A percentile compares a stretch with the other conserved stretches of the same genome.
phyloP scores from a whole-genome alignment of 345 rosid species.

The Mercurialis annua region DNA sequence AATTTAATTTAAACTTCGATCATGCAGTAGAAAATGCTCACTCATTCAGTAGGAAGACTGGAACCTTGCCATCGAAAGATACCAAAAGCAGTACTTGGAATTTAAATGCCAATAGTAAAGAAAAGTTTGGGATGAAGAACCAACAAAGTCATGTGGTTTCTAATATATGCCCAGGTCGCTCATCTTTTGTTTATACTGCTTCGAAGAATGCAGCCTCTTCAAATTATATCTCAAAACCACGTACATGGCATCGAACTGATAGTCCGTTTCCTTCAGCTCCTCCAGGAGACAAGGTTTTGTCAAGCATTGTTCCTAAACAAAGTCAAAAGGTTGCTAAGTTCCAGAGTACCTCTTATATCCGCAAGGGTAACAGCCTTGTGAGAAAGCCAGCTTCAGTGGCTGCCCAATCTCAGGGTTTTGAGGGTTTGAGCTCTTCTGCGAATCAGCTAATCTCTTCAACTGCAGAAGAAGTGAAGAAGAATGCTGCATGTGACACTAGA shows the following conservation, averaged over 20 bases:
- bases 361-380: constrained; percentile 94
- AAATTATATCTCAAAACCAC: constrained; percentile 42
- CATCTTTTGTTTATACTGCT: constrained; percentile 40
- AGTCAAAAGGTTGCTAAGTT: constrained; percentile 34
- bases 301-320: constrained; percentile 35
- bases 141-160: constrained; percentile 36
- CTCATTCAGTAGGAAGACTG: constrained; percentile 28
- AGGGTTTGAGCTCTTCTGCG: constrained; percentile 39
- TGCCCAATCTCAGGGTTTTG: constrained; percentile 36
- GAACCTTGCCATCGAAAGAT: constrained; percentile 29
- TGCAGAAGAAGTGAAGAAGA: constrained; percentile 44
- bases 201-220: constrained; percentile 47
- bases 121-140: constrained; percentile 40
- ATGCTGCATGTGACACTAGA: constrained; percentile 34
- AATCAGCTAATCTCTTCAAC: constrained; percentile 37
- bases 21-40: constrained; percentile 28
- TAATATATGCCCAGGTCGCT: constrained; percentile 36
- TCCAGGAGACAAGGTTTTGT: constrained; percentile 40
- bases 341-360: constrained; percentile 55
- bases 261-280: constrained; percentile 31
- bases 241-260: constrained; percentile 73
- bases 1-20: constrained; percentile 24
- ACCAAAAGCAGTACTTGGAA: constrained; percentile 24
- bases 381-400: constrained; percentile 51
- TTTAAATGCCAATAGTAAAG: constrained; percentile 29